Evolutionary conservation across 495 filamentous ascomycete genomes (phyloP).

Genomic region (Penicillium malachiteum): DNA sequence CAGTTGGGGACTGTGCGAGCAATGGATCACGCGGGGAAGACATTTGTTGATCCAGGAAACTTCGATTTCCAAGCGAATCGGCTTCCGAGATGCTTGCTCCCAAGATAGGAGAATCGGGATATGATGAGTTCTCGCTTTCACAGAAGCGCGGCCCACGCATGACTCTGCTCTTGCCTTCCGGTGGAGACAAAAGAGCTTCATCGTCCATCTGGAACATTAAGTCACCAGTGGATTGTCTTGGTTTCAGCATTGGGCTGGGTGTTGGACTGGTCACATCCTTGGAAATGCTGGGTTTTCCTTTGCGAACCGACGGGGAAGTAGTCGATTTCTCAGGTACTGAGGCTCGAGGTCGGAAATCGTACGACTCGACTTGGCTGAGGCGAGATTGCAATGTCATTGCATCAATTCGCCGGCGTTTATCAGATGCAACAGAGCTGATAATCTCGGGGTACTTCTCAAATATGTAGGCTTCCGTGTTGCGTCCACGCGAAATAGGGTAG

Average conservation of each 20-base stretch:
- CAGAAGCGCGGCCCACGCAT: slow-evolving; percentile 23
- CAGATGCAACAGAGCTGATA: slow-evolving; percentile 49
- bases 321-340: slow-evolving; percentile 50
- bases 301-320: slow-evolving; percentile 55
- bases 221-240: slow-evolving; percentile 65
- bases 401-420: slow-evolving; percentile 57
- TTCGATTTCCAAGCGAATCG: slow-evolving; percentile 30
- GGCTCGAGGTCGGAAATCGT: slow-evolving; percentile 43
- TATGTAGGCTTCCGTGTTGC: slow-evolving; percentile 65
- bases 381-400: slow-evolving; percentile 57
- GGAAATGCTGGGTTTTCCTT: slow-evolving; percentile 47
- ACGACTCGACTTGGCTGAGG: slow-evolving; percentile 59
- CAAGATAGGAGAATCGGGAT: slow-evolving; percentile 29
- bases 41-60: slow-evolving; percentile 37
- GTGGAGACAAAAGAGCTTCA: slow-evolving; percentile 46
- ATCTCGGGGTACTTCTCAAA: slow-evolving; percentile 71
- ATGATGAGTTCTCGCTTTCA: slow-evolving; percentile 20
- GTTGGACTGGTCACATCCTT: slow-evolving; percentile 43
- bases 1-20: slow-evolving; percentile 33
- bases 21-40: slow-evolving; percentile 23
- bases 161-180: slow-evolving; percentile 34
- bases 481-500: slow-evolving; percentile 72
- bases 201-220: slow-evolving; percentile 96
- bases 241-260: slow-evolving; percentile 58
- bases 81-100: slow-evolving; percentile 30